A percentile compares a stretch with the other conserved stretches of the same genome.
These are phyloP conservation scores for Phytophthora palmivora DNA, from an alignment of 352 stramenopile genomes.

Conservation along the genomic window DNA sequence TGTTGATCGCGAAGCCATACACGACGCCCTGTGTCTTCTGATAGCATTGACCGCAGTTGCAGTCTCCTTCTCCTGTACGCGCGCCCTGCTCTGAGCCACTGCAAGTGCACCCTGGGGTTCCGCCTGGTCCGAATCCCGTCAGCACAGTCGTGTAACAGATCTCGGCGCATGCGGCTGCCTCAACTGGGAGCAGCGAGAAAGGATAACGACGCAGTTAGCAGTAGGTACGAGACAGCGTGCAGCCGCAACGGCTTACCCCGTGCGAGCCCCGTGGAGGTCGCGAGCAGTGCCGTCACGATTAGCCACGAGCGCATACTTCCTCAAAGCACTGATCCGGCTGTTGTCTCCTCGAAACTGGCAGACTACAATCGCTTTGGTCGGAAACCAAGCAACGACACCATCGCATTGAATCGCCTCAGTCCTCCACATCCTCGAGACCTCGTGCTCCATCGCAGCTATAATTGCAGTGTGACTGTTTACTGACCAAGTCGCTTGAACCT, in stretches of 20 bases:
- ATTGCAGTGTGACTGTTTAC: not conserved
- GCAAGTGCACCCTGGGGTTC: conserved; percentile 39
- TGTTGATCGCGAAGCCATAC: conserved; percentile 37
- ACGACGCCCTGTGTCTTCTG: conserved; percentile 30
- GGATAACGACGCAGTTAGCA: conserved; percentile 10
- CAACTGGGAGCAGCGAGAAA: conserved; percentile 15
- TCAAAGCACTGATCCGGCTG: conserved; percentile 2
- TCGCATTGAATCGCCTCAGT: not conserved
- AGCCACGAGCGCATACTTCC: conserved; percentile 27
- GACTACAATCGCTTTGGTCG: not conserved
- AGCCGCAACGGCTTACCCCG: conserved; percentile 14
- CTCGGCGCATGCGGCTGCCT: conserved; percentile 29
- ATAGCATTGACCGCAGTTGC: conserved; percentile 56
- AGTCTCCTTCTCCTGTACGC: conserved; percentile 30
- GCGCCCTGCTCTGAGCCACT: conserved; percentile 31
- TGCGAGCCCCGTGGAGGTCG: not conserved
- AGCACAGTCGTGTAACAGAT: conserved; percentile 48
- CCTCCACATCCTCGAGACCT: not conserved
- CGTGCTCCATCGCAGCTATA: not conserved
- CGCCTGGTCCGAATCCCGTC: conserved; percentile 46
- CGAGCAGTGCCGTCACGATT: conserved; percentile 18
- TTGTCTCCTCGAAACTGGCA: conserved; percentile 25
- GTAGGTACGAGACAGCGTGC: not conserved
- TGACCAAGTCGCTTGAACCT: too few species aligned
- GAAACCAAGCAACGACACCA: not conserved